phyloP scores from a whole-genome alignment of 192 early-diverging fungal genomes.

The Coemansia sp. region DNA sequence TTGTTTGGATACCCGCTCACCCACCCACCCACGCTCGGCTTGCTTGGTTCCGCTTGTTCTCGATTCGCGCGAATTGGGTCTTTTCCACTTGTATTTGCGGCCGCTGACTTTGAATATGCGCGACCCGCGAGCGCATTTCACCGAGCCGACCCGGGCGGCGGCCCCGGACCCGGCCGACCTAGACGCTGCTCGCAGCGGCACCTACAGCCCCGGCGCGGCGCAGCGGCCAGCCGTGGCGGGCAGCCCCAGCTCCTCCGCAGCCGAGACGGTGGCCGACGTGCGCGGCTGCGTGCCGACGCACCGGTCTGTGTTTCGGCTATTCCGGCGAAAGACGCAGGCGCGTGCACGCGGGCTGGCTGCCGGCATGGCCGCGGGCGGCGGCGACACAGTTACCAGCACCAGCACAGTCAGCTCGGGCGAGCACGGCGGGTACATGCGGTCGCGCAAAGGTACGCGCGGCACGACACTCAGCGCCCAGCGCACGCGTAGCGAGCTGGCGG shows the following conservation, averaged over 20 bases:
- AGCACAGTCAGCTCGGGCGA: constrained; percentile 30
- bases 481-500: constrained; percentile 41
- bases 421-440: constrained; percentile 42
- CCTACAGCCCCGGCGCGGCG: constrained; percentile 14
- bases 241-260: too few relatives aligned
- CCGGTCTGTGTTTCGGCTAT: constrained; percentile 39
- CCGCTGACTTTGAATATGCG: too few relatives aligned
- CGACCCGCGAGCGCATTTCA: constrained; percentile 21
- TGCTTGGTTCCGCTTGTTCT: too few relatives aligned
- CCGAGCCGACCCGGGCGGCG: constrained; percentile 23
- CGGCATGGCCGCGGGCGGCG: not conserved
- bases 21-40: too few relatives aligned
- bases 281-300: constrained; percentile 40
- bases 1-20: too few relatives aligned
- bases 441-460: constrained; percentile 28
- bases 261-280: constrained; percentile 7
- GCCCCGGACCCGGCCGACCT: not conserved
- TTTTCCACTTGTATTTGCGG: too few relatives aligned
- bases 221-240: not conserved
- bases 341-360: constrained; percentile 3
- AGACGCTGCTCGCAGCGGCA: constrained; percentile 4
- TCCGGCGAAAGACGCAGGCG: constrained; percentile 19
- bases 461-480: constrained; percentile 44
- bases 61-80: too few relatives aligned
- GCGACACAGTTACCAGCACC: constrained; percentile 2